Base-by-base conservation (phyloP, 2,329 filamentous ascomycete genomes). In the Microcyclospora tardicrescens region DNA sequence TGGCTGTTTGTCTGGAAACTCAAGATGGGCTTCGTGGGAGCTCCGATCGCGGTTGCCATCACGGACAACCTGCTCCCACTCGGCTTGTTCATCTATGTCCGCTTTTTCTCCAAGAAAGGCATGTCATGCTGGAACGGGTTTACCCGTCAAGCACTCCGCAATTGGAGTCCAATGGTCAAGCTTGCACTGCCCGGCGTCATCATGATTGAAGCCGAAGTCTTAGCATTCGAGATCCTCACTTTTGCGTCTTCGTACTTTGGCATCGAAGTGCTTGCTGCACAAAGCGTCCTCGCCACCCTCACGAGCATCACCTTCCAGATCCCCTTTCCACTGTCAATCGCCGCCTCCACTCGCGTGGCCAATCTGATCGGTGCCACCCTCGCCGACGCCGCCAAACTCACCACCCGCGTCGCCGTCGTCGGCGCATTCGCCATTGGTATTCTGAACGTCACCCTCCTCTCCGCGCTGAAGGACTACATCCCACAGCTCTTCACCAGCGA, bases 161-260 rank as follows among this genome's bases (percentile, higher is more conserved):
- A 87, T 55, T 89, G 83, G 83, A 67, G 68, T 1, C 79, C 79
- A 6, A 93, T 93, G 87, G 75, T 95, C 52, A 75, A 77, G 38
- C 77, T 95, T 30, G 85, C 87, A 1, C 65, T 95, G 12, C 86
- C 87, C 0, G 87, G 87, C 1, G 77, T 95, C 58, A 67, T 93
- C 50, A 95, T 94, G 86, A 81, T 95, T 2, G 80, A 91, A 58
- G 85, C 87, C 5, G 87, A 95, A 59, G 91, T 82, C 62, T 71
- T 94, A 6, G 86, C 87, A 6, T 95, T 95, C 57, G 89, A 95
- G 60, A 76, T 93, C 36, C 68, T 94, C 45, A 93, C 85, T 0
- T 69, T 94, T n/a, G 76, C 78, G 10, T 73, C 83, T 0, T 83
- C 79, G 38, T 85, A 81, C 52, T 79, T 94, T 39, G 83, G 82